A percentile compares a stretch with the other conserved stretches of the same genome.
Conservation (phyloP, 176 grass and related monocot species). For the Triticum urartu region DNA sequence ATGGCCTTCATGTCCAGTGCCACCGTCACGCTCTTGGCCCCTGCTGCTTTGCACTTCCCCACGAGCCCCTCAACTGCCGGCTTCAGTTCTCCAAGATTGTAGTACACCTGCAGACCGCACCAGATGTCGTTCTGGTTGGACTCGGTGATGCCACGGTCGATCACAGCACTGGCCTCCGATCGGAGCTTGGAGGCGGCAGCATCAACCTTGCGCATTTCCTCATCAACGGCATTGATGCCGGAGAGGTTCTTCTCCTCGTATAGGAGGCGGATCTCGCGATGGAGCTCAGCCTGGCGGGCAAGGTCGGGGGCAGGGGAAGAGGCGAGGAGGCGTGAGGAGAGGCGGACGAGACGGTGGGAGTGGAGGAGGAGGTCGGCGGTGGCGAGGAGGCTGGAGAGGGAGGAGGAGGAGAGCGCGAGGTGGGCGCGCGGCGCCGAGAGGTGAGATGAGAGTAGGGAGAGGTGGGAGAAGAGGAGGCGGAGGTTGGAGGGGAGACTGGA, state of each 20-base stretch:
- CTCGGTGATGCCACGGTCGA: slow-evolving; percentile 65
- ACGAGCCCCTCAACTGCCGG: slow-evolving; percentile 76
- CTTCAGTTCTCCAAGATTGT: slow-evolving; percentile 90
- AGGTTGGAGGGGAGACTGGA: slow-evolving; percentile 67
- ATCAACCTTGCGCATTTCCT: slow-evolving; percentile 78
- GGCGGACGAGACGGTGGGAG: slow-evolving; percentile 75
- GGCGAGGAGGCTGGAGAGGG: slow-evolving; percentile 82
- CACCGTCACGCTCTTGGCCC: slow-evolving; percentile 69
- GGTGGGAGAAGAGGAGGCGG: slow-evolving; percentile 66
- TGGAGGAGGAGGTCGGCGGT: slow-evolving; percentile 86
- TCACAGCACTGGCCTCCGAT: slow-evolving; percentile 62
- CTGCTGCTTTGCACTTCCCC: slow-evolving; percentile 60
- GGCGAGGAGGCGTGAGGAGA: slow-evolving; percentile 71
- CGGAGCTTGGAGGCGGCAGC: slow-evolving; percentile 64
- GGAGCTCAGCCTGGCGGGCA: slow-evolving; percentile 80
- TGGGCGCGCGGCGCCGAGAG: slow-evolving; percentile 68
- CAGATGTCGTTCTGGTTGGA: slow-evolving; percentile 99
- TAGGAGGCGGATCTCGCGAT: slow-evolving; percentile 80
- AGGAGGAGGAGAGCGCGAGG: slow-evolving; percentile 68
- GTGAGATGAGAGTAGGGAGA: slow-evolving; percentile 70
- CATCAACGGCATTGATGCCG: slow-evolving; percentile 81
- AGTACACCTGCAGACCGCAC: slow-evolving; percentile 94
- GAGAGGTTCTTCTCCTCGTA: slow-evolving; percentile 86
- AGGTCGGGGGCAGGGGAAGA: slow-evolving; percentile 58
- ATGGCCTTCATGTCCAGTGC: slow-evolving; percentile 98